Conservation (phyloP, 805 yeast species). For the Cephaloascus albidus region DNA sequence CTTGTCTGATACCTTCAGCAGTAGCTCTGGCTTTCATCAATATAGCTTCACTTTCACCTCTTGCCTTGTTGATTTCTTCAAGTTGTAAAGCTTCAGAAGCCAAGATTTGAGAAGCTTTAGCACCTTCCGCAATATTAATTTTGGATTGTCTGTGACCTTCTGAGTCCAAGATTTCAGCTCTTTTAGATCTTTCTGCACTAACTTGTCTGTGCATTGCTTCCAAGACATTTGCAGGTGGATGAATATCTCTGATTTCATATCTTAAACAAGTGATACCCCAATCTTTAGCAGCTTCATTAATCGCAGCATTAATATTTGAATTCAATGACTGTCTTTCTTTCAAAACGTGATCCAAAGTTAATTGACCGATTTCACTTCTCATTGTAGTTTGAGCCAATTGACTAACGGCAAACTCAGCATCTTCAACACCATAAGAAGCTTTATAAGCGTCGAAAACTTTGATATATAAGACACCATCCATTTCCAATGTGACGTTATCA, state of each 20-base stretch:
- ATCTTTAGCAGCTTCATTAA: conserved; percentile 75
- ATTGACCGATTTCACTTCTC: conserved; percentile 83
- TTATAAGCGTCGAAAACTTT: conserved; percentile 74
- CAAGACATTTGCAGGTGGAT: conserved; percentile 77
- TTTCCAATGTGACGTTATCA: conserved; percentile 75
- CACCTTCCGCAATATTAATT: conserved; percentile 81
- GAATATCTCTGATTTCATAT: conserved; percentile 81
- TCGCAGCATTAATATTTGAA: conserved; percentile 62
- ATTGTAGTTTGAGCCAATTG: conserved; percentile 87
- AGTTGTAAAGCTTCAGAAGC: conserved; percentile 66
- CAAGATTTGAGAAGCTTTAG: conserved; percentile 57
- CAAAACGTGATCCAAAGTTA: conserved; percentile 70
- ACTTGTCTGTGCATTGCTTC: conserved; percentile 92
- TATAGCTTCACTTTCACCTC: conserved; percentile 67
- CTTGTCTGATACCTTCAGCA: conserved; percentile 54
- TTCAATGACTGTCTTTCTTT: conserved; percentile 70
- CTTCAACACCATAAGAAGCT: conserved; percentile 84
- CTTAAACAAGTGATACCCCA: conserved; percentile 85
- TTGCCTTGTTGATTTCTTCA: conserved; percentile 57
- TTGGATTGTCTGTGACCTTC: conserved; percentile 77
- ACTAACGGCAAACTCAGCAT: conserved; percentile 74
- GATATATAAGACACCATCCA: conserved; percentile 78
- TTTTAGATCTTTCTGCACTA: conserved; percentile 74
- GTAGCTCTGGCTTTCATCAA: conserved; percentile 60
- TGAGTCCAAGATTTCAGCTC: conserved; percentile 81